Percentiles rank a stretch among this genome's conserved stretches.
These are phyloP conservation scores for Ananas comosus DNA, from an alignment of 176 grass and related monocot genomes.

Conservation along the genomic window DNA sequence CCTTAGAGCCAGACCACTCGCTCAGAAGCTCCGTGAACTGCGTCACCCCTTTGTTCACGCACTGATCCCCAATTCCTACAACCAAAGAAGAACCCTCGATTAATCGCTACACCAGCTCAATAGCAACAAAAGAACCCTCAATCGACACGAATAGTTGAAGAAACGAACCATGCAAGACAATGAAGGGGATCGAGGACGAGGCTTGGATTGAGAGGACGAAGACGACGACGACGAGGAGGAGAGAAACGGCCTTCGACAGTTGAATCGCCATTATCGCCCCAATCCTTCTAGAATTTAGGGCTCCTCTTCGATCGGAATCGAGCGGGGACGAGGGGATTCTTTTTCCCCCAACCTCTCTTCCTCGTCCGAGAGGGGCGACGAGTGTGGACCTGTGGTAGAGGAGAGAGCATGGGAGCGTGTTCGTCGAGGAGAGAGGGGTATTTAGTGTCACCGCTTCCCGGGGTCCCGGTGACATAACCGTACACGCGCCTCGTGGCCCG, in stretches of 20 bases:
- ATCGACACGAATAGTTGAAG: not conserved
- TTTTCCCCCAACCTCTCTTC: no score
- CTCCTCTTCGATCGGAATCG: no score
- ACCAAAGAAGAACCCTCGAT: not conserved
- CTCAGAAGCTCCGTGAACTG: slow-evolving; percentile 70
- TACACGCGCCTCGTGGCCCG: no score
- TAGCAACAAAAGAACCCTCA: not conserved
- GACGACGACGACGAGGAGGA: not conserved
- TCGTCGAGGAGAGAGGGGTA: no score
- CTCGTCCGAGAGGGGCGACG: no score
- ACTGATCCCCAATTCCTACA: slow-evolving; percentile 84
- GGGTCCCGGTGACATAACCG: no score
- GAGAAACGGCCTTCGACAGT: not conserved
- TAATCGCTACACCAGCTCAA: not conserved
- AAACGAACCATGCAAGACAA: slow-evolving; percentile 59
- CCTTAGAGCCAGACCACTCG: slow-evolving; percentile 73
- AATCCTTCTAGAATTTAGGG: no score
- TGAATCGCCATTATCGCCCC: not conserved
- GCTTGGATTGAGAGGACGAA: not conserved
- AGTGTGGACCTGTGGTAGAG: no score
- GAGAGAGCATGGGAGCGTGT: no score
- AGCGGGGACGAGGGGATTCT: no score
- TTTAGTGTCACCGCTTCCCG: no score
- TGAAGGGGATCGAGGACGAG: not conserved
- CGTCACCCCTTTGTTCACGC: slow-evolving; percentile 51